These are phyloP conservation scores for Hypholoma sublateritium DNA, from an alignment of 768 basidiomycete genomes.

Conservation along the genomic window DNA sequence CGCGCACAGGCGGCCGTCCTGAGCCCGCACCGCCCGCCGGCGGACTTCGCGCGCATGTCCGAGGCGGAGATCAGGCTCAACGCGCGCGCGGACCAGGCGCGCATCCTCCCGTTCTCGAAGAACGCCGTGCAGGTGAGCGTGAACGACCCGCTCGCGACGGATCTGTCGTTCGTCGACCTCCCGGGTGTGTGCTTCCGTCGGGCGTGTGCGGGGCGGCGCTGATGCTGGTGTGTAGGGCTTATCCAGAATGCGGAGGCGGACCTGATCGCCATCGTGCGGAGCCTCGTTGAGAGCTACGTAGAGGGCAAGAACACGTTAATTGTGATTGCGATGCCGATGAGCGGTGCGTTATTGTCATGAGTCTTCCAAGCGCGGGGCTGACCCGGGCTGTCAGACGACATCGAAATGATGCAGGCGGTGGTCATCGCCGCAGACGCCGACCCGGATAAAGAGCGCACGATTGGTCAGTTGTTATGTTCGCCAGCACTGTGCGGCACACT, in stretches of 20 bases:
- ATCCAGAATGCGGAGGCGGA: conserved; percentile 51
- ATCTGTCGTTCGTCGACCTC: conserved; percentile 54
- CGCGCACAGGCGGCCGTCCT: conserved; percentile 62
- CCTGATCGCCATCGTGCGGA: conserved; percentile 43
- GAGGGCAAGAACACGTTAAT: conserved; percentile 53
- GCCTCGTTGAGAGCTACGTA: conserved; percentile 50
- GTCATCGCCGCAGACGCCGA: conserved; percentile 56
- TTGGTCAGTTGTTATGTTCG: conserved; percentile 39
- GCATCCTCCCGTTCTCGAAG: conserved; percentile 20
- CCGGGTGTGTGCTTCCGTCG: conserved; percentile 38
- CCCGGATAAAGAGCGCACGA: conserved; percentile 54
- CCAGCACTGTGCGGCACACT: neutral
- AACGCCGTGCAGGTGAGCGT: conserved; percentile 50
- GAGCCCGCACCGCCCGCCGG: conserved; percentile 33
- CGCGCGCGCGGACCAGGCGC: neutral
- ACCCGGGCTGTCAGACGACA: conserved; percentile 47
- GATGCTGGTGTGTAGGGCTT: conserved; percentile 41
- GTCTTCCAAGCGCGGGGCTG: neutral
- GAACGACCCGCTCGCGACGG: conserved; percentile 42
- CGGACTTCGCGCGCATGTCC: conserved; percentile 25
- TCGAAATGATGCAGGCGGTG: conserved; percentile 63
- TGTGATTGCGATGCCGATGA: conserved; percentile 66
- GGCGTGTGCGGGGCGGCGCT: conserved; percentile 5
- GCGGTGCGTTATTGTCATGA: conserved; percentile 34
- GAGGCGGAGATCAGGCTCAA: conserved; percentile 20